Conservation (phyloP, 208 protist species). For the Leishmania major region DNA sequence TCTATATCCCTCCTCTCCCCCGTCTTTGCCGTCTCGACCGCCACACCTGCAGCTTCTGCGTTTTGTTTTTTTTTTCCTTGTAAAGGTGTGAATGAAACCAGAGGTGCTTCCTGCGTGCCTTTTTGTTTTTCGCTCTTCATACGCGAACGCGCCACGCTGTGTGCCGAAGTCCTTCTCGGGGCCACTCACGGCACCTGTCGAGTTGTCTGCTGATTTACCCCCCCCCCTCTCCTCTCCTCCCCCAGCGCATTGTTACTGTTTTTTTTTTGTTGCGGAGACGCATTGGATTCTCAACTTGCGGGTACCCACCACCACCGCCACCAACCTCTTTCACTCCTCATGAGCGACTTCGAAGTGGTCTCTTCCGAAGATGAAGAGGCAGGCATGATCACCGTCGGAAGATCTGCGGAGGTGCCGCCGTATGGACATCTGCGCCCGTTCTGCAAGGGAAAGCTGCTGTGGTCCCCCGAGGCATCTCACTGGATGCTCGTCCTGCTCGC, state of each 20-base stretch:
- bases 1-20: neutral
- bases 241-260: too few relatives aligned
- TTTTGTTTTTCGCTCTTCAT: neutral
- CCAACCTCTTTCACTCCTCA: neutral
- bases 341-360: constrained; percentile 36
- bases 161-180: neutral
- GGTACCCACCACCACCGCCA: neutral
- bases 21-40: neutral
- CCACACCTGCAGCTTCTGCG: neutral
- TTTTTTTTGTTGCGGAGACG: neutral
- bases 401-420: constrained; percentile 16
- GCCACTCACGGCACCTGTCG: neutral
- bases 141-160: neutral
- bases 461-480: constrained; percentile 34
- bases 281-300: neutral
- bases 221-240: neutral
- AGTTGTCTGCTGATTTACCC: neutral
- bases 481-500: constrained; percentile 28
- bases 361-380: constrained; percentile 30
- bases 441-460: constrained; percentile 19
- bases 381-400: constrained; percentile 8
- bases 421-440: constrained; percentile 33
- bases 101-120: neutral
- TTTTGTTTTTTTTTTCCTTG: neutral
- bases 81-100: neutral